Conservation (phyloP, 257 asterid genomes). For the Solanum chilense region DNA sequence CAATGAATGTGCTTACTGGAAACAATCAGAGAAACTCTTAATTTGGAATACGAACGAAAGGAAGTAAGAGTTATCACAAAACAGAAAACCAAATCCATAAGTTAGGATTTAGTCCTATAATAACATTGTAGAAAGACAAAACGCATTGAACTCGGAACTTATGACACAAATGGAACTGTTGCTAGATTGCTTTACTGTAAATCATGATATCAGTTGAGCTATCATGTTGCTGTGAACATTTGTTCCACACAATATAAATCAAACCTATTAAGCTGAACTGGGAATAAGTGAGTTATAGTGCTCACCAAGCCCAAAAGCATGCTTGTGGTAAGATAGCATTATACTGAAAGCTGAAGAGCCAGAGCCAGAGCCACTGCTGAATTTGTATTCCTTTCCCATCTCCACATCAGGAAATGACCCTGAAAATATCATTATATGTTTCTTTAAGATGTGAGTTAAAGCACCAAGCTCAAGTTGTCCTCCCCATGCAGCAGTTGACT, state of each 20-base stretch:
- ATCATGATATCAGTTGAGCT: not conserved
- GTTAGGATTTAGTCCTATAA: not conserved
- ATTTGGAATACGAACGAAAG: not conserved
- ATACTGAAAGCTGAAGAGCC: conserved; percentile 32
- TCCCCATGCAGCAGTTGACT: conserved; percentile 94
- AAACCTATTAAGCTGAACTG: conserved; percentile 5
- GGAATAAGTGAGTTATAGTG: conserved; percentile 88
- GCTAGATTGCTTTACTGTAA: not conserved
- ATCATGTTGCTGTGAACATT: not conserved
- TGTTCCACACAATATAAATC: not conserved
- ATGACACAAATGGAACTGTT: not conserved
- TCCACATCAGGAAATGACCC: conserved; percentile 97
- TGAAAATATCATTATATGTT: conserved; percentile 64
- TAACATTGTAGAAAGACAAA: not conserved
- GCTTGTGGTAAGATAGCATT: conserved; percentile 74
- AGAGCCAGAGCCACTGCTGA: conserved; percentile 14
- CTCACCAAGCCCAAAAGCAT: conserved; percentile 98
- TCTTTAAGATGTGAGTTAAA: conserved; percentile 78
- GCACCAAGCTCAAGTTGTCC: conserved; percentile 97
- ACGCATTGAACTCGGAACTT: not conserved
- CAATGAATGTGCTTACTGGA: not conserved
- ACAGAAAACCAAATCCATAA: not conserved
- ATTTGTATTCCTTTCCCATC: conserved; percentile 94
- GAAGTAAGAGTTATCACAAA: not conserved
- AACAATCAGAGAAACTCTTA: not conserved